A percentile compares a stretch with the other conserved stretches of the same genome.
phyloP scores from a whole-genome alignment of 1,139 yeast genomes.

The Geotrichum citri-aurantii region DNA sequence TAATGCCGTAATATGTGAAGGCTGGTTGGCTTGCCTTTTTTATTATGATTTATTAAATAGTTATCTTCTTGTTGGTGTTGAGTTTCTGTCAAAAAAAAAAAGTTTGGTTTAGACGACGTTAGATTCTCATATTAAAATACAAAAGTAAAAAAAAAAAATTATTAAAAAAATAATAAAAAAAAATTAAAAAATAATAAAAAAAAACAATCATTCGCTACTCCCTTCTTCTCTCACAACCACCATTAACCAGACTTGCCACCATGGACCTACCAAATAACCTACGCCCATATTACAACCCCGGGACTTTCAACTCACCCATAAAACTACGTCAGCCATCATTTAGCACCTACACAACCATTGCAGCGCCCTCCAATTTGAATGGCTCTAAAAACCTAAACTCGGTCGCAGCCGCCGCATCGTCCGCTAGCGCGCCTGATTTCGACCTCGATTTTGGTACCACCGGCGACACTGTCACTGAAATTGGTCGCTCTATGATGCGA shows the following conservation, averaged over 20 bases:
- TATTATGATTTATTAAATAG: no score
- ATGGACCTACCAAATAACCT: constrained; percentile 21
- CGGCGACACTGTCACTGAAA: constrained; percentile 24
- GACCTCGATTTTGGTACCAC: constrained; percentile 19
- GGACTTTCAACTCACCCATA: constrained; percentile 48
- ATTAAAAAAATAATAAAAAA: background rate
- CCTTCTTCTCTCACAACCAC: background rate
- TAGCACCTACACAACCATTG: constrained; percentile 10
- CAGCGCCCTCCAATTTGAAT: constrained; percentile 9
- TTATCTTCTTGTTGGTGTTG: no score
- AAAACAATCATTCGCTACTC: constrained; percentile 3
- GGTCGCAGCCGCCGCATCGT: constrained; percentile 4
- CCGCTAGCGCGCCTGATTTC: constrained; percentile 11
- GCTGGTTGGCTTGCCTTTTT: no score
- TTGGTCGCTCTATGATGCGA: constrained; percentile 53
- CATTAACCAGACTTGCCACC: background rate
- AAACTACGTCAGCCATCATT: constrained; percentile 20
- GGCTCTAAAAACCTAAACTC: background rate
- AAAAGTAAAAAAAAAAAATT: no score
- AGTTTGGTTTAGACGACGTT: no score
- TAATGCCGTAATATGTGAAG: no score
- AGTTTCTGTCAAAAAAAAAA: no score
- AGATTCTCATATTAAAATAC: no score
- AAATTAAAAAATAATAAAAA: background rate
- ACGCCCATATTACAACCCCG: constrained; percentile 73